Evolutionary conservation across 2,329 filamentous ascomycete species (phyloP), one percentile per base, ranked within the genome.

Genomic region (Zasmidium cellare): DNA sequence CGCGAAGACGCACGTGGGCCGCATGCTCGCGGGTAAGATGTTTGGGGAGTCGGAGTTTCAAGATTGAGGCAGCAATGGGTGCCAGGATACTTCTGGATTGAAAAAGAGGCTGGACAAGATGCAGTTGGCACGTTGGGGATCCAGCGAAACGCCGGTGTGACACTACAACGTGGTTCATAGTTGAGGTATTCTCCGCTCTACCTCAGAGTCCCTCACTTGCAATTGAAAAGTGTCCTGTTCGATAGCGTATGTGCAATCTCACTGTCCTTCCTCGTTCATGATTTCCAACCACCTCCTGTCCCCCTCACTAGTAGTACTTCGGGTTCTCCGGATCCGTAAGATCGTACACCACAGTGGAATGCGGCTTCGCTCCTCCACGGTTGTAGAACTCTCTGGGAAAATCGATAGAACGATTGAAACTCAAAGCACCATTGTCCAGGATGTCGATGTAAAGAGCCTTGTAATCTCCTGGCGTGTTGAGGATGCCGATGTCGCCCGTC

Each of bases 391-490:
- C 77, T 49, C 69, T 69, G 59, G 74, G 74, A 67, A 87, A 86
- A 66, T 87, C 79, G 65, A 86, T 85, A 31, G 76, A 79, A 19
- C 83, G 78, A 75, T 86, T 86, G 75, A 86, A 87, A 70, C 69
- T 75, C 53, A 87, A 69, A n/a, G 75, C 75, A 2, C 84, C 84
- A 59, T 86, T 76, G 1, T 77, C 69, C 9, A 78, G 71, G 57
- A 87, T 79, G 57, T 87, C 84, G 63, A 87, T 83, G 75, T 84
- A 87, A 62, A 83, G 79, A 0, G 78, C 84, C 76, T 85, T 86
- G 78, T 80, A 87, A 68, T 87, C 84, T 19, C 77, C 82, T 0
- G 83, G 82, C 0, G 83, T 85, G 67, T 86, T 86, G 66, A 87
- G 77, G 2, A 87, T 74, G 6, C 81, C 82, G 56, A 86, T 85